Evolutionary conservation across 176 grass and related monocot genomes (phyloP).

Genomic region (Themeda triandra): DNA sequence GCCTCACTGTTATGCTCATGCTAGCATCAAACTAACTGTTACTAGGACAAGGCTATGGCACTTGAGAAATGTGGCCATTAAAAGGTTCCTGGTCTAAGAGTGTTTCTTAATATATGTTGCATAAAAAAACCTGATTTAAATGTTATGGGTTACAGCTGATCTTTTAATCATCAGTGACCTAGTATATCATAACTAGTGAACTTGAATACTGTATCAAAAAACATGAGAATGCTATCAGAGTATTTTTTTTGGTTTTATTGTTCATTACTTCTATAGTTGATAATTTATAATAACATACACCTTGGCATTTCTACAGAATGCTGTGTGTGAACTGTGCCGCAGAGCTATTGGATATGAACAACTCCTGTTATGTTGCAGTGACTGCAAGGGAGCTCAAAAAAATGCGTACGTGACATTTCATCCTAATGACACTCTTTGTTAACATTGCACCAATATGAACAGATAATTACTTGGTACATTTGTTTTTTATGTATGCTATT

Average conservation of each 20-base stretch:
- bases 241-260: not conserved
- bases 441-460: not conserved
- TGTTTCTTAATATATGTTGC: not conserved
- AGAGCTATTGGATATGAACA: conserved; percentile 23
- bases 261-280: not conserved
- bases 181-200: not conserved
- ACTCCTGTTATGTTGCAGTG: conserved; percentile 26
- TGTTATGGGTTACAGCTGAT: not conserved
- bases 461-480: conserved; percentile 5
- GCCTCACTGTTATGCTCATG: not conserved
- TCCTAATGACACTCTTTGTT: not conserved
- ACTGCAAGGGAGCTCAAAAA: not conserved
- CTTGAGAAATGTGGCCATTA: not conserved
- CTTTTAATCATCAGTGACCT: not conserved
- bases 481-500: not conserved
- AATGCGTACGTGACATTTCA: conserved; percentile 34
- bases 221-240: not conserved
- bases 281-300: too few relatives aligned
- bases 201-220: not conserved
- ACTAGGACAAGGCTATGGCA: not conserved
- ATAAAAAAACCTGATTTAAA: not conserved
- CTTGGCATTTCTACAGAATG: conserved; percentile 26
- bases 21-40: not conserved
- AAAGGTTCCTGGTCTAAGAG: not conserved
- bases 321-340: conserved; percentile 27